Evolutionary conservation across 495 filamentous ascomycete species (phyloP), one percentile per base, ranked within the genome.

Genomic region (Tricharina praecox): DNA sequence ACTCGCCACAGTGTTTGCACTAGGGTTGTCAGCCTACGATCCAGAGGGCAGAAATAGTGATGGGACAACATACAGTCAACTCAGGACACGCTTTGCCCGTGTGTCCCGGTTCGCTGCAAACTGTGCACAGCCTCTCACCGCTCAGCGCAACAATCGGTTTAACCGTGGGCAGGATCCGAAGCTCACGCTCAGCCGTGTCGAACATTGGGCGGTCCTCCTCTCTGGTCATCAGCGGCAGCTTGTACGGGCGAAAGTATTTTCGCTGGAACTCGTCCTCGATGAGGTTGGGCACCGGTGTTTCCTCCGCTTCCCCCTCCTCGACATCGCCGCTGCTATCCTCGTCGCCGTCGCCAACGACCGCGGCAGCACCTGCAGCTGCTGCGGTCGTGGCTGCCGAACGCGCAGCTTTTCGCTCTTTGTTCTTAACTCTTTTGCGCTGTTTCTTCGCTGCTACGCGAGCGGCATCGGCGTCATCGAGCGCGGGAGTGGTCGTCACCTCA

Each of bases 161-260:
- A 8, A 28, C 13, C 4, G 18, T 16, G 25, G 43, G 30, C 24
- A 24, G 15, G 15, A 43, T 20, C 10, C 36, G 39, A n/a, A 50
- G 15, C 9, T 26, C 20, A 11, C 3, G 26, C 15, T 16, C 25
- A 4, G 34, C 33, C 11, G 8, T n/a, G 7, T 23, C 19, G 23
- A 60, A 60, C 30, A 53, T 54, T 13, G 49, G 30, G 32, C 57
- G 45, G 3, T 46, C 43, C 35, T 60, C 57, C 18, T 53, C 57
- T 20, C 42, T 23, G 35, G 42, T 33, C 16, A 60, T 53, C 19
- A 41, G 46, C 1, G 57, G 56, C n/a, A 37, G 33, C 18, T 18
- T 13, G 16, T 40, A 49, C 2, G 57, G 41, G 4, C 43, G 49
- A 44, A 61, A 53, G 37, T 60, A 60, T 36, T 50, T 54, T 32